Evolutionary conservation across 2,329 filamentous ascomycete species (phyloP), one percentile per base, ranked within the genome.

Genomic region (Microsporum audouinii): DNA sequence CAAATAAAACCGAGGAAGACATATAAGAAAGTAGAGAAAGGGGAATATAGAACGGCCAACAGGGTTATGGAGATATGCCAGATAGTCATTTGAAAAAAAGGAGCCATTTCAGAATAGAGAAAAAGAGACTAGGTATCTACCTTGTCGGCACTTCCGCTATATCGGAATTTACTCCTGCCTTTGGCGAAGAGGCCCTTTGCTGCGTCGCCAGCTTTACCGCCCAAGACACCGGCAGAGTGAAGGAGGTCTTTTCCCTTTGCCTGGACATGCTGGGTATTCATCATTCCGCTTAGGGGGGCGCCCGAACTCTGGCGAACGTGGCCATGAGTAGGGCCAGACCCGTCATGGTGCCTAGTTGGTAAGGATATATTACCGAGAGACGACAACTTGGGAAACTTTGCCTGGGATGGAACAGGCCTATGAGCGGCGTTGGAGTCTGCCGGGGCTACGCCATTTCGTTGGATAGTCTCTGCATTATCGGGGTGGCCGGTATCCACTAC

Each of bases 111-210:
- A 45, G 41, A 23, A 53, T 3, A 56, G 34, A 56, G 17, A 39
- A 33, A 70, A 72, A 70, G 75, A 72, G 82, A 79, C 87, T 77
- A 85, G 82, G 80, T 77, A 85, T 89, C 90, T 88, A 91, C 88
- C 89, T 95, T 95, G 75, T 94, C 89, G 71, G 75, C 75, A 59
- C 75, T 75, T 64, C 85, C 84, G 65, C 82, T 82, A 64, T 82
- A 79, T 72, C 79, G 79, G 69, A 96, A 85, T 75, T 89, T 92
- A 76, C 83, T 92, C 77, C 88, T 92, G 67, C 91, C 89, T 77
- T 95, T 95, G 66, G 88, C 90, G 73, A 96, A 86, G 65, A 96
- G 75, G 59, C 91, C 92, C 78, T 96, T 96, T 57, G 91, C 91
- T 62, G 90, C 89, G 71, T 89, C 91, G 65, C 83, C 82, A 36